Conservation (phyloP, 495 filamentous ascomycete species). For the Jackrogersella minutella region DNA sequence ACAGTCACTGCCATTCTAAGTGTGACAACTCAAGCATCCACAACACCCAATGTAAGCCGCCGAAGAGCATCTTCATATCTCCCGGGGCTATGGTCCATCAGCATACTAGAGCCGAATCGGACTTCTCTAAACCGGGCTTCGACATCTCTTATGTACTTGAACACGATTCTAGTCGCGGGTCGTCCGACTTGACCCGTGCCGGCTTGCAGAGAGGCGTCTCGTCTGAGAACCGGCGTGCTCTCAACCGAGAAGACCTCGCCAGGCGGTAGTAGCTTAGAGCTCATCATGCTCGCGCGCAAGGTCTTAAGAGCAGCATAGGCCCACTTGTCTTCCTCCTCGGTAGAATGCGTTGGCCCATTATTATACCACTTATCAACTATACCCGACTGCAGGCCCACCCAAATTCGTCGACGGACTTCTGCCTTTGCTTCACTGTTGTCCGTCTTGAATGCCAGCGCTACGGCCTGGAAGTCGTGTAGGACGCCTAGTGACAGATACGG, state of each 20-base stretch:
- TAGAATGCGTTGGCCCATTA: constrained; percentile 26
- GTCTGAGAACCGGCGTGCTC: constrained; percentile 65
- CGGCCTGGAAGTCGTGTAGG: constrained; percentile 76
- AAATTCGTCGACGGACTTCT: constrained; percentile 71
- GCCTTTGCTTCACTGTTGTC: constrained; percentile 70
- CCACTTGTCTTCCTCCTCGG: constrained; percentile 71
- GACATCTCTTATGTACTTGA: constrained; percentile 71
- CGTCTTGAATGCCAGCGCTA: constrained; percentile 74
- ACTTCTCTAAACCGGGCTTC: constrained; percentile 74
- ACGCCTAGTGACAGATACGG: constrained; percentile 77
- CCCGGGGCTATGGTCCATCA: constrained; percentile 79
- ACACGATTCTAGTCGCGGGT: constrained; percentile 69
- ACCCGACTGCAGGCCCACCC: constrained; percentile 64
- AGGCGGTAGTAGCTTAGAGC: constrained; percentile 74
- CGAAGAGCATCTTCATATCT: constrained; percentile 69
- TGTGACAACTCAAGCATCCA: constrained; percentile 15
- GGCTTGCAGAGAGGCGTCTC: constrained; percentile 60
- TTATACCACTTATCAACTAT: constrained; percentile 57
- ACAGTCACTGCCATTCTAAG: background rate
- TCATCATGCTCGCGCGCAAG: constrained; percentile 72
- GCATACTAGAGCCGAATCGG: constrained; percentile 74
- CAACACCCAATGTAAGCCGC: constrained; percentile 48
- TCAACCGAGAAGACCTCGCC: constrained; percentile 80
- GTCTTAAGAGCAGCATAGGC: constrained; percentile 72
- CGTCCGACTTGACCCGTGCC: constrained; percentile 61